Base-by-base conservation (phyloP, 345 rosid species). In the Brassica carinata region DNA sequence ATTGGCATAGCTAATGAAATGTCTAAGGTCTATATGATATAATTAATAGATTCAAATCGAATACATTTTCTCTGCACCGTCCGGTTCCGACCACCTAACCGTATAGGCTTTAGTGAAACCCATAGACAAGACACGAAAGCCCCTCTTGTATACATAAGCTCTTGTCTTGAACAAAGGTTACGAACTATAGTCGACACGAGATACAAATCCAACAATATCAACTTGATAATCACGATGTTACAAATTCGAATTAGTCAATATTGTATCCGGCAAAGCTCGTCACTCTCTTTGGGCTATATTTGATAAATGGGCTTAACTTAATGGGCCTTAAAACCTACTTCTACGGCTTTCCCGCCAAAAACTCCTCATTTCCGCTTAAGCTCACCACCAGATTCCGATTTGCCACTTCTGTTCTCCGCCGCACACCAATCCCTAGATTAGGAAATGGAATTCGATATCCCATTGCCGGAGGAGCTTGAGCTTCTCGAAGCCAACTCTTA, bases 381-480 rank as follows among this genome's bases (percentile, higher is more conserved):
- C 75, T 73, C 57, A 9, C 11, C 65, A 64, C 40, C 63, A 53
- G 27, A 64, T 74, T 78, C 77, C 69, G 69, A 76, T 69, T 68
- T 57, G 57, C 34, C 59, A 51, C 71, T 62, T 14, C 40, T 23
- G 31, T 29, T 3, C 31, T 29, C 31, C 31, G 5, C 30, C 23
- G 15, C 64, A 40, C 0, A 26, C 38, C 45, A 11, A 69, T 77
- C 33, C 31, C 31, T 29, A 71, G 23, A 64, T 33, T 18, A 38
- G 85, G 77, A 27, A 14, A 87, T 87, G 89, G 91, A 94, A 15
- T 83, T 87, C 83, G 97, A 90, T 79, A 88, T 90, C 23, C 98
- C 97, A 15, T 85, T 77, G 0, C 89, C 94, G 2, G 97, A 90
- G 77, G 99, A 96, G 89, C 95, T 96, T 76, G 97, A 96, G 85